These are phyloP conservation scores for Podospora pseudoanserina DNA, from an alignment of 495 filamentous ascomycete genomes.

Conservation along the genomic window DNA sequence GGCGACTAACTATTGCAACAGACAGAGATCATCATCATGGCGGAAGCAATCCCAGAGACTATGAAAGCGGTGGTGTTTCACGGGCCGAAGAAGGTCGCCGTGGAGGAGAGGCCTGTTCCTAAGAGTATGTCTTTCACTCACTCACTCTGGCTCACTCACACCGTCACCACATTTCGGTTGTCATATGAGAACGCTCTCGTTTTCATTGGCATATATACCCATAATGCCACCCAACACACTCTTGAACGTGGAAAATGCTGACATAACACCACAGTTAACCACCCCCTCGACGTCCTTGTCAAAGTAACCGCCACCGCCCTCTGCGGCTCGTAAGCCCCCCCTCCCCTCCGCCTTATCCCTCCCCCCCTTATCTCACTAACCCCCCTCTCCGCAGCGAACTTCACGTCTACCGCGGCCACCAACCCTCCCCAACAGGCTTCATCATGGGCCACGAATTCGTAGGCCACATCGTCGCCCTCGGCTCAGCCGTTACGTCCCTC, in stretches of 20 bases:
- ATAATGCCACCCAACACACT: too few species aligned
- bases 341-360: neutral
- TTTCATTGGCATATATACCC: too few species aligned
- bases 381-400: slow-evolving; percentile 60
- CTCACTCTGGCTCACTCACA: neutral
- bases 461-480: slow-evolving; percentile 66
- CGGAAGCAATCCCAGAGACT: slow-evolving; percentile 27
- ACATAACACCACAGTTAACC: slow-evolving; percentile 48
- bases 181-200: too few species aligned
- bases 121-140: slow-evolving; percentile 36
- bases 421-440: slow-evolving; percentile 49
- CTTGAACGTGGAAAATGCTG: too few species aligned
- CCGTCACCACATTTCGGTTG: neutral
- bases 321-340: slow-evolving; percentile 74
- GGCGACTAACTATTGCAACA: neutral
- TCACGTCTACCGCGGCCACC: slow-evolving; percentile 83
- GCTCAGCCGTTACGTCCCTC: slow-evolving; percentile 63
- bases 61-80: slow-evolving; percentile 75
- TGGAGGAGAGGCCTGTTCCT: slow-evolving; percentile 65
- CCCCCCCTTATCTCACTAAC: neutral
- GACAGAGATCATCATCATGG: neutral
- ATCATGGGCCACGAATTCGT: slow-evolving; percentile 79
- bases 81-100: slow-evolving; percentile 55
- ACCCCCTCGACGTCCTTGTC: slow-evolving; percentile 74
- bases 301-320: slow-evolving; percentile 83